Conservation (phyloP, 2,329 filamentous ascomycete species). For the Microcyclosporella mali region DNA sequence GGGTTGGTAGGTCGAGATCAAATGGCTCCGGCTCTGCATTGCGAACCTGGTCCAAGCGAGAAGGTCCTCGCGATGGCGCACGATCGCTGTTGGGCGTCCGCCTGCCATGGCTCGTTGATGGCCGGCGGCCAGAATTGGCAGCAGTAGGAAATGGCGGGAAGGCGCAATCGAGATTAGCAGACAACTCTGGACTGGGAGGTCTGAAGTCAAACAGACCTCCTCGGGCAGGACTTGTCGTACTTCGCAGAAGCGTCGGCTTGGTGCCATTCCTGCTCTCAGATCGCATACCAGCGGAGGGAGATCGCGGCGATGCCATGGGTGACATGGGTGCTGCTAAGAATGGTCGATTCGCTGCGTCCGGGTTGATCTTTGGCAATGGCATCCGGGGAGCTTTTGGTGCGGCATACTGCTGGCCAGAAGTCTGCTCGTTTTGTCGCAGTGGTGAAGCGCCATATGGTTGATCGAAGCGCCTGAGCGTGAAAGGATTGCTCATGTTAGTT, state of each 20-base stretch:
- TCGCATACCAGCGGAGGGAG: slow-evolving; percentile 29
- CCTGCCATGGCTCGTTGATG: slow-evolving; percentile 21
- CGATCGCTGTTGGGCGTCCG: slow-evolving; percentile 25
- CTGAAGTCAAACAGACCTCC: slow-evolving; percentile 25
- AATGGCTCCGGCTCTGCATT: slow-evolving; percentile 13
- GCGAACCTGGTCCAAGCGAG: slow-evolving; percentile 16
- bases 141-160: slow-evolving; percentile 48
- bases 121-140: slow-evolving; percentile 17
- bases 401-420: neutral
- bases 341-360: slow-evolving; percentile 26
- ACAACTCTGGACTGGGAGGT: slow-evolving; percentile 39
- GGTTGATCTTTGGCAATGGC: slow-evolving; percentile 26
- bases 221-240: slow-evolving; percentile 28
- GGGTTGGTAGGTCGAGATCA: slow-evolving; percentile 38
- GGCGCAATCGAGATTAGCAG: slow-evolving; percentile 43
- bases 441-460: slow-evolving; percentile 4
- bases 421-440: slow-evolving; percentile 2
- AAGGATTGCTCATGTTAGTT: slow-evolving; percentile 23
- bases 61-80: slow-evolving; percentile 21
- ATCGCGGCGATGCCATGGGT: slow-evolving; percentile 51
- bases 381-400: slow-evolving; percentile 2
- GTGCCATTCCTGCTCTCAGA: slow-evolving; percentile 21
- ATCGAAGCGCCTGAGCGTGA: slow-evolving; percentile 20
- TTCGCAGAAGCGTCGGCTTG: slow-evolving; percentile 23
- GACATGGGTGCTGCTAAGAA: slow-evolving; percentile 32